Evolutionary conservation across 352 stramenopile genomes (phyloP).

Genomic region (Globisporangium apiculatum): DNA sequence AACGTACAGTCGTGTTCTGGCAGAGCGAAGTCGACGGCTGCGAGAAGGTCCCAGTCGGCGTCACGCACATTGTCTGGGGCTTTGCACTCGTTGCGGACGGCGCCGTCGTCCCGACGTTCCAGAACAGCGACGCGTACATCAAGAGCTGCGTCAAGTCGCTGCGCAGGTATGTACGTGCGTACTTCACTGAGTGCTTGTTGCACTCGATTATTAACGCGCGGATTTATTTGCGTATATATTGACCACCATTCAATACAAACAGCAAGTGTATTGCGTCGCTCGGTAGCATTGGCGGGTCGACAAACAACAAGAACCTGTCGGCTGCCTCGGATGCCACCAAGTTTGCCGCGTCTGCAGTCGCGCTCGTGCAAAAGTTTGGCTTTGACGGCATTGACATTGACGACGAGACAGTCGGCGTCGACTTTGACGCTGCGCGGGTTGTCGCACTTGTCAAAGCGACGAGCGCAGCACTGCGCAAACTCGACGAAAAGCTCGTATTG

Average conservation of each 20-base stretch:
- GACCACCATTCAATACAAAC: not conserved
- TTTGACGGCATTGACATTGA: conserved; percentile 74
- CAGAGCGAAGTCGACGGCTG: conserved; percentile 70
- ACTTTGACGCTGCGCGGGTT: conserved; percentile 45
- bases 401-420: conserved; percentile 56
- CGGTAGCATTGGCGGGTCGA: conserved; percentile 61
- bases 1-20: conserved; percentile 76
- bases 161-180: conserved; percentile 15
- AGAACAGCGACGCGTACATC: conserved; percentile 50
- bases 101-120: conserved; percentile 43
- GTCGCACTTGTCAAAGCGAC: conserved; percentile 43
- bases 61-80: conserved; percentile 69
- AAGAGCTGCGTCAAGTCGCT: conserved; percentile 48
- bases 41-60: conserved; percentile 51
- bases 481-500: conserved; percentile 30
- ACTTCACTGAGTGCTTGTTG: not conserved
- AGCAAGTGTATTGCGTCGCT: conserved; percentile 58
- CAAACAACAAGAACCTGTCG: conserved; percentile 62
- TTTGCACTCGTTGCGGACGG: conserved; percentile 63
- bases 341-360: conserved; percentile 46
- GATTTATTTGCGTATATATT: not conserved
- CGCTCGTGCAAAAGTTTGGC: conserved; percentile 49
- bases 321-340: conserved; percentile 24
- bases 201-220: not conserved
- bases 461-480: conserved; percentile 27